Conservation (phyloP, 371 early-diverging fungal genomes). For the Actinomortierella wolfii region DNA sequence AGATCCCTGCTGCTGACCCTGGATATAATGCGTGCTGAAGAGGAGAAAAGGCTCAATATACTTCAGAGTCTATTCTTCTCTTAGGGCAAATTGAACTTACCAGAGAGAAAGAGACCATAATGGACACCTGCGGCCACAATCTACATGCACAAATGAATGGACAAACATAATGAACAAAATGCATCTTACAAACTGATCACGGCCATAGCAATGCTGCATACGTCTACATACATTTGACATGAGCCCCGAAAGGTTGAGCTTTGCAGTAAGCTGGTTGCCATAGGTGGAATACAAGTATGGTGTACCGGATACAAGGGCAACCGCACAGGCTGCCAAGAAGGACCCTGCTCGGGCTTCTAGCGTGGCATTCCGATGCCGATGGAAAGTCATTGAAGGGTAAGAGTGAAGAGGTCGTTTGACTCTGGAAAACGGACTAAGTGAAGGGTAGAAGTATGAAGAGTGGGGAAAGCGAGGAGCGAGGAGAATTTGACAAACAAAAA, state of each 20-base stretch:
- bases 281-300: constrained; percentile 46
- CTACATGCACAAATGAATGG: constrained; percentile 6
- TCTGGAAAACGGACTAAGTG: too few relatives aligned
- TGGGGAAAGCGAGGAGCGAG: neutral
- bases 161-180: neutral
- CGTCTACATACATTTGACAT: constrained; percentile 40
- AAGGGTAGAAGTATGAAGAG: neutral
- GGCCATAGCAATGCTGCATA: too few relatives aligned
- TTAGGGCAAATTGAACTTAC: too few relatives aligned
- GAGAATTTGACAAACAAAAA: neutral
- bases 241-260: constrained; percentile 27
- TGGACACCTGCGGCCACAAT: constrained; percentile 37
- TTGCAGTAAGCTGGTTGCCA: constrained; percentile 40
- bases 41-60: too few relatives aligned
- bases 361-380: constrained; percentile 9
- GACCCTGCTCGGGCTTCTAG: constrained; percentile 20
- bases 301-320: constrained; percentile 42
- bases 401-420: neutral
- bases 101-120: constrained; percentile 44
- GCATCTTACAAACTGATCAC: too few relatives aligned
- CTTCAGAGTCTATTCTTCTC: too few relatives aligned
- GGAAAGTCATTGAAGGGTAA: neutral
- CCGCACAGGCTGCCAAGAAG: constrained; percentile 36
- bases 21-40: too few relatives aligned
- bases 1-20: neutral